A percentile compares a stretch with the other conserved stretches of the same genome.
phyloP scores from a whole-genome alignment of 2,329 filamentous ascomycete genomes.

The Ceratocystis albifundus region DNA sequence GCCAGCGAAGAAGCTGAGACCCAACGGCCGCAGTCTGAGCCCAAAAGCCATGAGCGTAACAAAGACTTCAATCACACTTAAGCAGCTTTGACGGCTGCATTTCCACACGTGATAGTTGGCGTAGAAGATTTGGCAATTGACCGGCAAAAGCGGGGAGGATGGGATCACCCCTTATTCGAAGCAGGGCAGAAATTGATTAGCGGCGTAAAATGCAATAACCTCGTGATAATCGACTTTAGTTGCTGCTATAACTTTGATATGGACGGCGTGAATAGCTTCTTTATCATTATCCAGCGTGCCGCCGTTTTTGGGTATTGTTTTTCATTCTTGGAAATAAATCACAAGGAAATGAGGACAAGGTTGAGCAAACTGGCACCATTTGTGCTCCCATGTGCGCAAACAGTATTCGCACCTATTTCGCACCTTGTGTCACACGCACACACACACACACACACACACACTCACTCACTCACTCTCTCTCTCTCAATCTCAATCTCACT shows the following conservation, averaged over 20 bases:
- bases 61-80: not conserved
- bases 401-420: slow-evolving; percentile 6
- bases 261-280: not conserved
- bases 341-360: not conserved
- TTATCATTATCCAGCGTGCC: not conserved
- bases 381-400: slow-evolving; percentile 11
- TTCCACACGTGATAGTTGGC: slow-evolving; percentile 3
- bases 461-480: no score
- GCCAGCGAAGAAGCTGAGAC: slow-evolving; percentile 57
- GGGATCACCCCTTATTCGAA: not conserved
- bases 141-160: not conserved
- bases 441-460: no score
- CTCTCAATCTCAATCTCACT: no score
- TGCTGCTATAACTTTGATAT: not conserved
- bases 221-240: not conserved
- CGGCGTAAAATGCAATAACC: not conserved
- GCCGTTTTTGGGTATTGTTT: not conserved
- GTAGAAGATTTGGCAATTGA: slow-evolving; percentile 1
- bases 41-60: slow-evolving; percentile 1
- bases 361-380: not conserved
- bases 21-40: slow-evolving; percentile 20
- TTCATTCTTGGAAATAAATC: not conserved
- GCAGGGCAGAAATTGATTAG: not conserved
- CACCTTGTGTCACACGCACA: slow-evolving; percentile 12
- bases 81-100: slow-evolving; percentile 11